phyloP scores from a whole-genome alignment of 495 filamentous ascomycete species.

The Aspergillus ostianus region DNA sequence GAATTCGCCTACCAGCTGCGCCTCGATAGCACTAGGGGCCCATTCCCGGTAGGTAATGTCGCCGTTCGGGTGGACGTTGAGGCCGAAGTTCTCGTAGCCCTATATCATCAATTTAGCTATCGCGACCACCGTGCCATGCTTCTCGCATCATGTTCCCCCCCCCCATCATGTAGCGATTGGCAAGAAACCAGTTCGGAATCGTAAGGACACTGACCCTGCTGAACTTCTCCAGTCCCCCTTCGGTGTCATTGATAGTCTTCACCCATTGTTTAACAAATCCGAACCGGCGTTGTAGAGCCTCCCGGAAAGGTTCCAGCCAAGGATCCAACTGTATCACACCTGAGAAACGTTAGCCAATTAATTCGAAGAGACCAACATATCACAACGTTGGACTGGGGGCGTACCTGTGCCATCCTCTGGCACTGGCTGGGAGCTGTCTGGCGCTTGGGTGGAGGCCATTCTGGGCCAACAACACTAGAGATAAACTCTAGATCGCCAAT shows the following conservation, averaged over 20 bases:
- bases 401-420: slow-evolving; percentile 28
- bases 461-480: slow-evolving; percentile 3
- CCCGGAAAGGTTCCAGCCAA: slow-evolving; percentile 82
- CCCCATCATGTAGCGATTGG: background rate
- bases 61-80: slow-evolving; percentile 74
- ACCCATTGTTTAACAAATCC: slow-evolving; percentile 86
- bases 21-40: slow-evolving; percentile 84
- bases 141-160: no score
- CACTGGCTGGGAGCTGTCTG: slow-evolving; percentile 11
- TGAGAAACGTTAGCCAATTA: slow-evolving; percentile 28
- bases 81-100: slow-evolving; percentile 84
- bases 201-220: slow-evolving; percentile 59
- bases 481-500: slow-evolving; percentile 11
- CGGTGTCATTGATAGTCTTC: slow-evolving; percentile 71
- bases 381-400: background rate
- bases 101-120: slow-evolving; percentile 28
- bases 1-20: slow-evolving; percentile 93
- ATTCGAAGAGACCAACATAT: background rate
- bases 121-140: background rate
- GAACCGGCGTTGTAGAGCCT: slow-evolving; percentile 72
- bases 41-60: slow-evolving; percentile 93
- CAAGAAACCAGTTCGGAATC: background rate
- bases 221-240: slow-evolving; percentile 92
- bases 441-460: slow-evolving; percentile 18
- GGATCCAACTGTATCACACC: slow-evolving; percentile 88